Conservation (phyloP, 148 eudicot genomes). For the Chenopodium berlandieri region DNA sequence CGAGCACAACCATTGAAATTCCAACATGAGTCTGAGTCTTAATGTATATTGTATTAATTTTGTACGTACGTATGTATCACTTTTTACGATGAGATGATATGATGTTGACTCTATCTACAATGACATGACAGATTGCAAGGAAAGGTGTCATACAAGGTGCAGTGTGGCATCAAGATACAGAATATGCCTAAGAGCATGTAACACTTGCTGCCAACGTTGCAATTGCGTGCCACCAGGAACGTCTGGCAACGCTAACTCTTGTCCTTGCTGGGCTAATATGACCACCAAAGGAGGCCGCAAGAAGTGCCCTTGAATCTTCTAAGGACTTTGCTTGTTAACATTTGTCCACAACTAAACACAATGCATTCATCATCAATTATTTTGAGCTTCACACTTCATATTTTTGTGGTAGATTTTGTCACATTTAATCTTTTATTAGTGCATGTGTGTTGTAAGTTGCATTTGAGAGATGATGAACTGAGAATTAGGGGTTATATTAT, state of each 20-base stretch:
- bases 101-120: too few relatives aligned
- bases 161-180: constrained; percentile 33
- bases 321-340: not conserved
- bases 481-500: not conserved
- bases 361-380: not conserved
- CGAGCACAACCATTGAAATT: too few relatives aligned
- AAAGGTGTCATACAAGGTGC: constrained; percentile 21
- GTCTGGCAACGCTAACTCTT: constrained; percentile 34
- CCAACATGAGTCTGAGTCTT: too few relatives aligned
- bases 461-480: not conserved
- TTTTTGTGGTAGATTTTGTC: not conserved
- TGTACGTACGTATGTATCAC: not conserved
- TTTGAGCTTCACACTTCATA: not conserved
- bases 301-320: constrained; percentile 40
- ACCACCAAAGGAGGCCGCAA: constrained; percentile 38
- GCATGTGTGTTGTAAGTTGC: not conserved
- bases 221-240: constrained; percentile 56
- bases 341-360: not conserved
- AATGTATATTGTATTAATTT: too few relatives aligned
- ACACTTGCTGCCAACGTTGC: constrained; percentile 54
- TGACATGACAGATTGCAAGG: constrained; percentile 31
- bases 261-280: constrained; percentile 51
- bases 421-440: not conserved
- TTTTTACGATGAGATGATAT: not conserved
- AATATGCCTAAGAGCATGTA: constrained; percentile 41